These are phyloP conservation scores for Sporothrix dimorphospora DNA, from an alignment of 2,329 filamentous ascomycete species.

Conservation along the genomic window DNA sequence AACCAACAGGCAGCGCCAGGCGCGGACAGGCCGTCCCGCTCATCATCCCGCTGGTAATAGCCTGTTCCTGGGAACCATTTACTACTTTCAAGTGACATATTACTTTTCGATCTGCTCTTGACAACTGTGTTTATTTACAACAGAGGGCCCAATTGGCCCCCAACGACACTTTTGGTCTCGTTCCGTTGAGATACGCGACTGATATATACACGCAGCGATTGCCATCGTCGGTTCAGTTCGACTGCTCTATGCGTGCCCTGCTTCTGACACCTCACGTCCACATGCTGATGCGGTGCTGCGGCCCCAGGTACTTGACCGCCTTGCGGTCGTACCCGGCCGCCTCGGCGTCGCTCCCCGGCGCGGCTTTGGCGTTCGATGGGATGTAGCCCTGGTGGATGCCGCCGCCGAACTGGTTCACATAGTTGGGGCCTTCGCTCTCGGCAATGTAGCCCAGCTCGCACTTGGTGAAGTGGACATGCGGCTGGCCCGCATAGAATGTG, in stretches of 20 bases:
- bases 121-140: not conserved
- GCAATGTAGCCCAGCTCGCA: conserved; percentile 61
- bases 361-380: not conserved
- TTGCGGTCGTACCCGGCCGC: not conserved
- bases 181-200: not conserved
- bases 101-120: not conserved
- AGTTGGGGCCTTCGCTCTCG: conserved; percentile 55
- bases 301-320: not conserved
- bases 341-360: not conserved
- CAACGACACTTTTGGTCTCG: not conserved
- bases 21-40: not conserved
- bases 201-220: not conserved
- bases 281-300: not conserved
- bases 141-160: not conserved
- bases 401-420: conserved; percentile 13
- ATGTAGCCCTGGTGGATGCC: not conserved
- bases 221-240: not conserved
- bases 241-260: not conserved
- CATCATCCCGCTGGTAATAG: not conserved
- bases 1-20: not conserved
- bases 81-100: not conserved
- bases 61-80: not conserved
- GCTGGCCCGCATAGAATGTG: conserved; percentile 54
- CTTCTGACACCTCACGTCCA: not conserved
- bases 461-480: conserved; percentile 53